Evolutionary conservation across 352 stramenopile genomes (phyloP).

Genomic region (Blastocystis sp.): DNA sequence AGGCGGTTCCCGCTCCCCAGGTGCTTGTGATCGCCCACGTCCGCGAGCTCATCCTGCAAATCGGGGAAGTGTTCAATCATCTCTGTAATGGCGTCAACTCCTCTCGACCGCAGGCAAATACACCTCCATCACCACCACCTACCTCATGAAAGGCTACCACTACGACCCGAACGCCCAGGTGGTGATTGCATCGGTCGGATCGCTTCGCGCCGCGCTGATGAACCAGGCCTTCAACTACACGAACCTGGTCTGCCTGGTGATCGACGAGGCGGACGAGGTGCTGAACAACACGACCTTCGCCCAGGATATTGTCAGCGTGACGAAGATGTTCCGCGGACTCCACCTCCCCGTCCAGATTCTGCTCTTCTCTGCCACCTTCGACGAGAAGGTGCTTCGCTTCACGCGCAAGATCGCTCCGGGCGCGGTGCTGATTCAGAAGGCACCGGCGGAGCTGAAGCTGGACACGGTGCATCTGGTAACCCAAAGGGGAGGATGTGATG

Average conservation of each 20-base stretch:
- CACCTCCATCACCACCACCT: slow-evolving; percentile 42
- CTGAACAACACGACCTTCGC: slow-evolving; percentile 29
- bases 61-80: slow-evolving; percentile 38
- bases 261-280: slow-evolving; percentile 66
- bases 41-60: slow-evolving; percentile 61
- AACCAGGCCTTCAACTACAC: slow-evolving; percentile 5
- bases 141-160: slow-evolving; percentile 34
- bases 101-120: neutral
- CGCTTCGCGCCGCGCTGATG: slow-evolving; percentile 25
- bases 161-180: slow-evolving; percentile 48
- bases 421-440: slow-evolving; percentile 49
- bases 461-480: slow-evolving; percentile 48
- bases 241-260: slow-evolving; percentile 40
- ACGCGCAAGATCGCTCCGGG: slow-evolving; percentile 31
- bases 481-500: neutral
- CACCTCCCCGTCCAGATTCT: slow-evolving; percentile 38
- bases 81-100: neutral
- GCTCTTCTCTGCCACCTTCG: slow-evolving; percentile 66
- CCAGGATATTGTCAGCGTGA: slow-evolving; percentile 7
- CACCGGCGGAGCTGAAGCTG: slow-evolving; percentile 15
- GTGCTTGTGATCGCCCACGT: slow-evolving; percentile 38
- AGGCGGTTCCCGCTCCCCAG: slow-evolving; percentile 15
- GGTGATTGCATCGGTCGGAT: slow-evolving; percentile 25
- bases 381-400: slow-evolving; percentile 57
- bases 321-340: neutral